Evolutionary conservation across 2,329 filamentous ascomycete genomes (phyloP).

Genomic region (Hirsutella rhossiliensis): DNA sequence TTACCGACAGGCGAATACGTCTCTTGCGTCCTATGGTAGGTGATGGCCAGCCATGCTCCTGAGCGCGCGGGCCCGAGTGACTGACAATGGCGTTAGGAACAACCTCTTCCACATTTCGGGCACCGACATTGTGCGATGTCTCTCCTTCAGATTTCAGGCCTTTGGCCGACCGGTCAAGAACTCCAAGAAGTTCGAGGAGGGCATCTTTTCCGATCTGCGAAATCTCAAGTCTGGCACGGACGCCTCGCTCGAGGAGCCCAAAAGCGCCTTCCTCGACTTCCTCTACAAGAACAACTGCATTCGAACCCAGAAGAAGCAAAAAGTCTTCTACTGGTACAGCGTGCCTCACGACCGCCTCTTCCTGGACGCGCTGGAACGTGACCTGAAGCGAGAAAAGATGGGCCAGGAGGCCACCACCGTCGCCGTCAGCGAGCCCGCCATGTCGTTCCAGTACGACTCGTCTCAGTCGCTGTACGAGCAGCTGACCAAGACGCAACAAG

Average conservation of each 20-base stretch:
- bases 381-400: constrained; percentile 99
- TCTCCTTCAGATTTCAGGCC: constrained; percentile 96
- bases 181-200: constrained; percentile 99
- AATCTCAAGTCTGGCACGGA: constrained; percentile 98
- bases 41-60: not conserved
- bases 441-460: constrained; percentile 98
- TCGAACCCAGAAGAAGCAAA: constrained; percentile 98
- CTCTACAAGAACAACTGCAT: constrained; percentile 99
- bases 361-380: constrained; percentile 90
- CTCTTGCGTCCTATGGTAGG: constrained; percentile 82
- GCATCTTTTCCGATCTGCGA: constrained; percentile 95
- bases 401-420: constrained; percentile 94
- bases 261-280: constrained; percentile 96
- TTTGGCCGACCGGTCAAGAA: constrained; percentile 98
- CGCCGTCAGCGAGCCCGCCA: constrained; percentile 88
- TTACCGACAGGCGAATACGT: constrained; percentile 97
- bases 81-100: constrained; percentile 35
- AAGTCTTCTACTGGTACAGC: constrained; percentile 99
- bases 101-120: constrained; percentile 99
- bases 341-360: constrained; percentile 96
- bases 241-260: constrained; percentile 94
- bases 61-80: not conserved
- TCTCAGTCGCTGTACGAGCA: constrained; percentile 99
- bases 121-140: constrained; percentile 95
- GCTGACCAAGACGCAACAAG: constrained; percentile 97